Conservation (phyloP, 805 yeast species). For the Cyberlindnera suaveolens region DNA sequence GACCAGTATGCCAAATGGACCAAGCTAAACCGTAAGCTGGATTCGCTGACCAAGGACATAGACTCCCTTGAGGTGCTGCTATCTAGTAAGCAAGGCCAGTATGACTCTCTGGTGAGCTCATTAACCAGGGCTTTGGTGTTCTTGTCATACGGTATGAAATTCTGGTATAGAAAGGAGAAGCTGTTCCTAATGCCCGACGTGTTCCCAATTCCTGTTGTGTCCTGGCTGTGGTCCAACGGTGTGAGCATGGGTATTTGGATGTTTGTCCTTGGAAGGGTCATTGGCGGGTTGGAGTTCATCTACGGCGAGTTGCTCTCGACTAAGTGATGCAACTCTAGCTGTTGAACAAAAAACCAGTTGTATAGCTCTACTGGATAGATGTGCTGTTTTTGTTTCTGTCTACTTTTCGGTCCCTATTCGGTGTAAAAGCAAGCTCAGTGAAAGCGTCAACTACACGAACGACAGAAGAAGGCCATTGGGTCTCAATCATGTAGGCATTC, state of each 20-base stretch:
- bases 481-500: too few species aligned
- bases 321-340: too few species aligned
- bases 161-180: slow-evolving; percentile 13
- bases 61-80: slow-evolving; percentile 3
- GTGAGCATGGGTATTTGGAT: slow-evolving; percentile 46
- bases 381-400: too few species aligned
- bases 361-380: too few species aligned
- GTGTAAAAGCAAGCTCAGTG: too few species aligned
- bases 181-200: slow-evolving; percentile 9
- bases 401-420: too few species aligned
- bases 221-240: slow-evolving; percentile 45
- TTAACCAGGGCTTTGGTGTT: slow-evolving; percentile 1
- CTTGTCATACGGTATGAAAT: slow-evolving; percentile 4
- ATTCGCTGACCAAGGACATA: slow-evolving; percentile 9
- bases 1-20: slow-evolving; percentile 97
- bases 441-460: too few species aligned
- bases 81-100: neutral
- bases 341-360: too few species aligned
- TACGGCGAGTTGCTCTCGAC: neutral
- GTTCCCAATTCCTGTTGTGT: slow-evolving; percentile 29
- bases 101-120: slow-evolving; percentile 1
- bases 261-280: slow-evolving; percentile 13
- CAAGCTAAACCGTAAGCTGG: slow-evolving; percentile 57
- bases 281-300: slow-evolving; percentile 18
- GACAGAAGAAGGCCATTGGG: too few species aligned